Evolutionary conservation across 352 stramenopile species (phyloP).

Genomic region (Saprolegnia parasitica): DNA sequence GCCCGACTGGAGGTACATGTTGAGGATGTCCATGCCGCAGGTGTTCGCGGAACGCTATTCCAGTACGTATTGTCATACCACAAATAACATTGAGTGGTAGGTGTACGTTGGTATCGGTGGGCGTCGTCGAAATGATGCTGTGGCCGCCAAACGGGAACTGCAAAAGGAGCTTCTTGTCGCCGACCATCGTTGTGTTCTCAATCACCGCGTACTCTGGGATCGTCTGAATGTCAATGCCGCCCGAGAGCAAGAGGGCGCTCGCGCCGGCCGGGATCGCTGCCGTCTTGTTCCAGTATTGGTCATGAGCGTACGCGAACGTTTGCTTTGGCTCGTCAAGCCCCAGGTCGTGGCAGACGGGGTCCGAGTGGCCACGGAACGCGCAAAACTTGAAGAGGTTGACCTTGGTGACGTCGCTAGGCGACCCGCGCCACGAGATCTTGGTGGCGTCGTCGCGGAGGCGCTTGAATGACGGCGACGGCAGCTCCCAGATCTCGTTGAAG

Average conservation of each 20-base stretch:
- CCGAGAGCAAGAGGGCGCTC: constrained; percentile 38
- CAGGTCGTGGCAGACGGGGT: constrained; percentile 10
- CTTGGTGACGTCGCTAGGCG: background rate
- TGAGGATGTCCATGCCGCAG: constrained; percentile 31
- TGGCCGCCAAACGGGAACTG: constrained; percentile 46
- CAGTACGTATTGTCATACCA: too few relatives aligned
- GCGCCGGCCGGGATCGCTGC: constrained; percentile 30
- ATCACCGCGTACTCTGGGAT: constrained; percentile 38
- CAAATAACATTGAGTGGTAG: too few relatives aligned
- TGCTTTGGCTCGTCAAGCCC: background rate
- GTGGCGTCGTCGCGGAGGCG: background rate
- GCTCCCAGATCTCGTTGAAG: constrained; percentile 70
- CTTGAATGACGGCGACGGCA: constrained; percentile 52
- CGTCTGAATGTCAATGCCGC: constrained; percentile 36
- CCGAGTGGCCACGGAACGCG: background rate
- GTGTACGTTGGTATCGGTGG: constrained; percentile 14
- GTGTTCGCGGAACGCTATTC: constrained; percentile 5
- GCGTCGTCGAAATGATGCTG: constrained; percentile 35
- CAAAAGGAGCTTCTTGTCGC: constrained; percentile 40
- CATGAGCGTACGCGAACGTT: constrained; percentile 33
- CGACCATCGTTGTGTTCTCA: constrained; percentile 33
- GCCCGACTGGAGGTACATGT: constrained; percentile 21
- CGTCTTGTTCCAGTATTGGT: constrained; percentile 36
- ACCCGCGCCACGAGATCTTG: background rate
- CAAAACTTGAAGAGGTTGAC: background rate